A percentile compares a stretch with the other conserved stretches of the same genome.
phyloP scores from a whole-genome alignment of 805 yeast genomes.

The Metschnikowia henanensis region DNA sequence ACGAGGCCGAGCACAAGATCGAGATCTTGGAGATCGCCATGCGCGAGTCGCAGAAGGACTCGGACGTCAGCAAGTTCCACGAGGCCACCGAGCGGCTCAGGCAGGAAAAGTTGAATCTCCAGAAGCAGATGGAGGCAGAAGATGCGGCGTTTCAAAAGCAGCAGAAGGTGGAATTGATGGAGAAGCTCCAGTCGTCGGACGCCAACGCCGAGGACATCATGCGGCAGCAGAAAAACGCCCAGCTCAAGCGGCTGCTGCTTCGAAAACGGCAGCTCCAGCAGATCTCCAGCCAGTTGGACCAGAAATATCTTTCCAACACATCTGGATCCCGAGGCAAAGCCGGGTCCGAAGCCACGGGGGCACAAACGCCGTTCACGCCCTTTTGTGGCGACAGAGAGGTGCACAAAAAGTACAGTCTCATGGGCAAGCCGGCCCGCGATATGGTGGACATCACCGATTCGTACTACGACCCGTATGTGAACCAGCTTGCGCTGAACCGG shows the following conservation, averaged over 20 bases:
- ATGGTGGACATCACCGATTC: conserved; percentile 41
- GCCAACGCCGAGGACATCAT: conserved; percentile 41
- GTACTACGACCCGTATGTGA: conserved; percentile 46
- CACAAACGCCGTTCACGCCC: conserved; percentile 77
- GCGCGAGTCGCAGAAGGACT: conserved; percentile 56
- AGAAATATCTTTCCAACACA: conserved; percentile 32
- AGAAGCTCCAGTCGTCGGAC: conserved; percentile 33
- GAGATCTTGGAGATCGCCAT: conserved; percentile 76
- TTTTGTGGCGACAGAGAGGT: conserved; percentile 84
- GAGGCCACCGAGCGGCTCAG: conserved; percentile 48
- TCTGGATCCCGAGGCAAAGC: conserved; percentile 28
- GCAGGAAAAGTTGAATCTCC: conserved; percentile 69
- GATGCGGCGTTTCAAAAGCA: conserved; percentile 40
- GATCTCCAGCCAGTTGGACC: conserved; percentile 56
- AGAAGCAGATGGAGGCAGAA: conserved; percentile 54
- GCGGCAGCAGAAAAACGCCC: conserved; percentile 34
- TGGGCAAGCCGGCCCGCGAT: conserved; percentile 26
- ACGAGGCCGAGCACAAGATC: conserved; percentile 72
- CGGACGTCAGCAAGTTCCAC: conserved; percentile 70
- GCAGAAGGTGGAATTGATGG: conserved; percentile 42
- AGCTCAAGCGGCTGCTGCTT: conserved; percentile 62
- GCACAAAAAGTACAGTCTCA: conserved; percentile 49
- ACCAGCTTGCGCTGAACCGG: conserved; percentile 52
- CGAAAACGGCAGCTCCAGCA: conserved; percentile 60
- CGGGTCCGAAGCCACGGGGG: conserved; percentile 21